Conservation (phyloP, 1,284 basidiomycete genomes). For the Heterobasidion irregulare region DNA sequence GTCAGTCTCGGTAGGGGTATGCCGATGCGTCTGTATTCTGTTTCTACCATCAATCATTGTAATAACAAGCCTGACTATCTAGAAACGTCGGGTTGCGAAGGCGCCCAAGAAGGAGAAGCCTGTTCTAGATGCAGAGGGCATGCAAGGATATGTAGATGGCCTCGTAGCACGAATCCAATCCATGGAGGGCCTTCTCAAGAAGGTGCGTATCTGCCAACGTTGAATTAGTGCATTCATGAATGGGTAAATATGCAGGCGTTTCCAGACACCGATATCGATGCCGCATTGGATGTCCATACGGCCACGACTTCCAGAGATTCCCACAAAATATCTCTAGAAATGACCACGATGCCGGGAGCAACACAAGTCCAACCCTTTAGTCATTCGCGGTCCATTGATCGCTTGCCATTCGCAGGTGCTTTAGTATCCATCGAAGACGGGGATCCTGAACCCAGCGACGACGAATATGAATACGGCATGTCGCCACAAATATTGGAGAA, state of each 20-base stretch:
- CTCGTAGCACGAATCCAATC: not conserved
- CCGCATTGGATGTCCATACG: not conserved
- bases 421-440: not conserved
- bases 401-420: not conserved
- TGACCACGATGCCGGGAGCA: not conserved
- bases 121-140: not conserved
- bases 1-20: too few species aligned
- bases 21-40: not conserved
- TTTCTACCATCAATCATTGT: not conserved
- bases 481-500: slow-evolving; percentile 15
- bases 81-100: not conserved
- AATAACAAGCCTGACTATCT: not conserved
- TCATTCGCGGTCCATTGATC: not conserved
- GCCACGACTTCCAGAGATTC: too few species aligned
- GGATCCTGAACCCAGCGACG: not conserved
- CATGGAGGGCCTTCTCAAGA: not conserved
- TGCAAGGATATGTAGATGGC: not conserved
- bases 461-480: not conserved
- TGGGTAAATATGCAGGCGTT: not conserved
- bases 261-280: not conserved
- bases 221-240: not conserved
- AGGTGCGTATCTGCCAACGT: not conserved
- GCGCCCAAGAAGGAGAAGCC: not conserved
- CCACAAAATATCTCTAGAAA: not conserved
- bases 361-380: too few species aligned